Percentiles rank a stretch among this genome's conserved stretches.
Evolutionary conservation across 1,284 basidiomycete genomes (phyloP).

Genomic region (Vanrija sp.): DNA sequence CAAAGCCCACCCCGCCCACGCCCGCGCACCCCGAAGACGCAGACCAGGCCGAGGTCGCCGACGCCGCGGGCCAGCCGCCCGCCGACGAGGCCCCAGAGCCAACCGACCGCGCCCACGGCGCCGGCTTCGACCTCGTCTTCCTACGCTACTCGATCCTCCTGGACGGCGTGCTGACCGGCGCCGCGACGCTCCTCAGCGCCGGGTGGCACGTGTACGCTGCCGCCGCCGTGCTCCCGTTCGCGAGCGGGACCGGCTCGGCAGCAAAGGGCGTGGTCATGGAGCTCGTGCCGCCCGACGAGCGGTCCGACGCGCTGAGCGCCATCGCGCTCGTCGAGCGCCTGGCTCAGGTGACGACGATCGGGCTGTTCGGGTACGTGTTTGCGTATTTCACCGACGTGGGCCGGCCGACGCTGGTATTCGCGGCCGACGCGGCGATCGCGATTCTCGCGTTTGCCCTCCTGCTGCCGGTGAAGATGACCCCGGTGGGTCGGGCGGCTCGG

Average conservation of each 20-base stretch:
- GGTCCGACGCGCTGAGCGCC: slow-evolving; percentile 40
- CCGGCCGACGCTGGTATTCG: slow-evolving; percentile 31
- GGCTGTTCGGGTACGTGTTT: slow-evolving; percentile 37
- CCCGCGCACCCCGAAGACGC: slow-evolving; percentile 23
- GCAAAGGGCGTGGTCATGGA: slow-evolving; percentile 47
- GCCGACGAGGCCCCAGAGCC: slow-evolving; percentile 14
- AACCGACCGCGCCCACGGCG: slow-evolving; percentile 23
- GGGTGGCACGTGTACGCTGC: slow-evolving; percentile 46
- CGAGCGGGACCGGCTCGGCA: slow-evolving; percentile 45
- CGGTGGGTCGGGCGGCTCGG: background rate
- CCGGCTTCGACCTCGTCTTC: slow-evolving; percentile 45
- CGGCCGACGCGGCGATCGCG: slow-evolving; percentile 37
- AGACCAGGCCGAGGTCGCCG: slow-evolving; percentile 20
- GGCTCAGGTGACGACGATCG: slow-evolving; percentile 36
- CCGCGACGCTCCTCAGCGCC: slow-evolving; percentile 20
- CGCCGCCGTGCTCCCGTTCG: slow-evolving; percentile 42
- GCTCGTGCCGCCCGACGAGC: slow-evolving; percentile 33
- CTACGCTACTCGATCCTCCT: slow-evolving; percentile 41
- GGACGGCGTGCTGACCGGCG: slow-evolving; percentile 40
- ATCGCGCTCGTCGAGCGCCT: slow-evolving; percentile 41
- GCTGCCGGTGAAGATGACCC: slow-evolving; percentile 35
- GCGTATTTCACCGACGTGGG: slow-evolving; percentile 29
- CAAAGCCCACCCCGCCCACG: background rate
- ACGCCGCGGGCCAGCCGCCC: slow-evolving; percentile 18
- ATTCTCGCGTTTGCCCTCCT: slow-evolving; percentile 33